Conservation (phyloP, 148 eudicot species). For the Diospyros lotus region DNA sequence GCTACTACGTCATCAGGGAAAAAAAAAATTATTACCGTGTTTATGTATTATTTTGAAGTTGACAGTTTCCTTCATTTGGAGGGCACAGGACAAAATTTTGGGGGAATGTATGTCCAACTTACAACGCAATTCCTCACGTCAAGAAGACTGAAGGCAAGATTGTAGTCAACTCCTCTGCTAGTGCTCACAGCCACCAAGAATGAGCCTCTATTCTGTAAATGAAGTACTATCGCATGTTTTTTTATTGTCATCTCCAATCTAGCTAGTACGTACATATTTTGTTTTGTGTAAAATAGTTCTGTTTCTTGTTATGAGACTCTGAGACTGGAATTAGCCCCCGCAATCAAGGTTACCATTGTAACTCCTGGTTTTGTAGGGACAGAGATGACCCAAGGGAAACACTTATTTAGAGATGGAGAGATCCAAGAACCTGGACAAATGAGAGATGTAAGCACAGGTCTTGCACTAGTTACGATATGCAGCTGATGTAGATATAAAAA, state of each 20-base stretch:
- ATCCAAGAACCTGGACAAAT: neutral
- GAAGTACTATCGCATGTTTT: neutral
- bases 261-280: neutral
- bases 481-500: neutral
- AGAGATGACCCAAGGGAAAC: conserved; percentile 12
- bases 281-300: neutral
- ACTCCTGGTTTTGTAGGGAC: conserved; percentile 16
- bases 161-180: conserved; percentile 12
- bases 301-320: conserved; percentile 5
- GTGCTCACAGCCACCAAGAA: conserved; percentile 7
- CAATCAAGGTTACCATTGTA: conserved; percentile 11
- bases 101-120: conserved; percentile 21
- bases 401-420: neutral
- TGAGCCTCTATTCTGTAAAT: conserved; percentile 10
- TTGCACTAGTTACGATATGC: too few relatives aligned
- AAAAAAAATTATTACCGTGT: neutral
- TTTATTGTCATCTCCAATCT: neutral
- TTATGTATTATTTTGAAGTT: neutral
- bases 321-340: conserved; percentile 17
- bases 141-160: conserved; percentile 20
- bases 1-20: neutral
- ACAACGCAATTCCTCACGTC: conserved; percentile 22
- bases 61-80: neutral
- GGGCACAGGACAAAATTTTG: conserved; percentile 21
- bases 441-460: neutral